Evolutionary conservation across 495 filamentous ascomycete genomes (phyloP), one percentile per base, ranked within the genome.

Genomic region (Tuber indicum): DNA sequence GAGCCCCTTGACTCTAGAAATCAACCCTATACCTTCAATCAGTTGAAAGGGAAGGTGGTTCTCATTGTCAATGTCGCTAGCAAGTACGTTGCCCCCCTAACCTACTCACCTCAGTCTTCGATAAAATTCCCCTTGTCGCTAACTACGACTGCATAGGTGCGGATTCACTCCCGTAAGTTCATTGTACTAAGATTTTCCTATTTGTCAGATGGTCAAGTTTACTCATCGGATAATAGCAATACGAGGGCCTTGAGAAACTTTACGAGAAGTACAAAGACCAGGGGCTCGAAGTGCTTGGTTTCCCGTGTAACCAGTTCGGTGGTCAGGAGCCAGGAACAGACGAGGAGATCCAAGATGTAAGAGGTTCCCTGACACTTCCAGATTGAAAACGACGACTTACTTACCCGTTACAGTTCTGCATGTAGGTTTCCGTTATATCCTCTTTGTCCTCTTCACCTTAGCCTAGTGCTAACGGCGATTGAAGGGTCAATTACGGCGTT

Each of bases 291-390:
- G 89, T 99, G 85, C 88, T 99, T 81, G 96, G 95, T 80, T 98
- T 99, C 87, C 96, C 96, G 75, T 98, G 95, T 90, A 98, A 98
- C 88, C 96, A 99, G 86, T 99, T 99, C 87, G 92, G 90, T 83
- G 84, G 84, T 78, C 96, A 98, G 84, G 96, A 98, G 80, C 94
- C 94, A 23, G 94, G 93, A 77, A 87, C 87, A 86, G 91, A 96
- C 85, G 94, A 96, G 79, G 91, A 97, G 49, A 97, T 98, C 85
- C 92, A 96, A 85, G 85, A 86, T 75, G 98, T 99, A 88, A 97
- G 96, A 32, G 14, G 23, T n/a, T 66, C 14, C 43, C 36, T 49
- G 19, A 26, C 19, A n/a, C 41, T 23, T 66, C 16, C 72, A 46
- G 26, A 72, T 72, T 62, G 41, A 16, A 17, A 41, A 43, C 42